Conservation (phyloP, 75 land plant species). For the Picea sitchensis region DNA sequence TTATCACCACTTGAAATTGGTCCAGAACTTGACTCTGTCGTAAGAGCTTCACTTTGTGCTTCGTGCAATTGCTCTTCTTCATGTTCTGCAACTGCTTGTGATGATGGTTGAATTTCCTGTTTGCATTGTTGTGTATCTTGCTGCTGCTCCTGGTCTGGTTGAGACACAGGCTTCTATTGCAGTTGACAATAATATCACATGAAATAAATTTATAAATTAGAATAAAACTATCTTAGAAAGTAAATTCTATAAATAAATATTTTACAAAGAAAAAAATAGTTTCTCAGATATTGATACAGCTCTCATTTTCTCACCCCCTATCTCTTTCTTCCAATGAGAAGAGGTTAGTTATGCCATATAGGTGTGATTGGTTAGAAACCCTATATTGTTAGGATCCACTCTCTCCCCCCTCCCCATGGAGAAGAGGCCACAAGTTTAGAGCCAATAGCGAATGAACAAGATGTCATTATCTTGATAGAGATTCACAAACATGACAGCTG, state of each 20-base stretch:
- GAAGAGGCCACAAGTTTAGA: background rate
- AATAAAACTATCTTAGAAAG: background rate
- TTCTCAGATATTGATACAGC: background rate
- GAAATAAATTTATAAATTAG: background rate
- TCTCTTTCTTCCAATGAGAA: background rate
- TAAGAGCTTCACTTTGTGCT: constrained; percentile 28
- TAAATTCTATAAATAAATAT: background rate
- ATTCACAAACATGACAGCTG: too few relatives aligned
- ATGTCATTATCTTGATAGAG: too few relatives aligned
- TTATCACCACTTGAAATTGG: constrained; percentile 57
- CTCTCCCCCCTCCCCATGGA: background rate
- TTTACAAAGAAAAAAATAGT: background rate
- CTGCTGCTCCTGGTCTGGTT: constrained; percentile 7
- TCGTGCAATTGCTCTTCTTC: constrained; percentile 27
- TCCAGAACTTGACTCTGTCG: constrained; percentile 38
- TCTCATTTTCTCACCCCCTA: background rate
- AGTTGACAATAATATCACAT: background rate
- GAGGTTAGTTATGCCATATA: background rate
- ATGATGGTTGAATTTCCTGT: constrained; percentile 14
- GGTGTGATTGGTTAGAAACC: background rate
- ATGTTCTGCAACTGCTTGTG: constrained; percentile 36
- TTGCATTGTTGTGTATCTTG: background rate
- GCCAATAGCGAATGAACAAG: too few relatives aligned
- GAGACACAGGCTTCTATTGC: background rate
- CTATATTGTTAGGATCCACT: background rate